Evolutionary conservation across 805 yeast genomes (phyloP).

Genomic region (Wickerhamiella nectarea): DNA sequence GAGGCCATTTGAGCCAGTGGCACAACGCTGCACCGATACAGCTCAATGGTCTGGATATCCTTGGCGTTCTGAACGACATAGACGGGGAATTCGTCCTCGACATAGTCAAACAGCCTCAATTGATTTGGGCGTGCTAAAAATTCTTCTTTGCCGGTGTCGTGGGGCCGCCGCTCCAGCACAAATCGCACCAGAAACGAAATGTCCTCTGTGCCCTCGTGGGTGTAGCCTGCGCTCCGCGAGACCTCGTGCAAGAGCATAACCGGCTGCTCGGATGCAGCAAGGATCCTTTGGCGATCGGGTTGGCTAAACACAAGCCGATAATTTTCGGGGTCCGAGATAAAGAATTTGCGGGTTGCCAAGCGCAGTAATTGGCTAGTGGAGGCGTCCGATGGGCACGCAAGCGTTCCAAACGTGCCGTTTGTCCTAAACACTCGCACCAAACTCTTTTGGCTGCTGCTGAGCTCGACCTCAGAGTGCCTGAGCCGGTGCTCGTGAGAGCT

Average conservation of each 20-base stretch:
- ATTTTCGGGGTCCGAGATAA: constrained; percentile 13
- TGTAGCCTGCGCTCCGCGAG: constrained; percentile 16
- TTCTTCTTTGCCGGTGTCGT: not conserved
- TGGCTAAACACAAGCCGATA: constrained; percentile 14
- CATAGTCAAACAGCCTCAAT: constrained; percentile 1
- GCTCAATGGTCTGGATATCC: constrained; percentile 1
- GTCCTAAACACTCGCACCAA: constrained; percentile 61
- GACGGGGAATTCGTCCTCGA: constrained; percentile 1
- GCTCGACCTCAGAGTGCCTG: constrained; percentile 7
- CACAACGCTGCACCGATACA: constrained; percentile 1
- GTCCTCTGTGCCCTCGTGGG: constrained; percentile 16
- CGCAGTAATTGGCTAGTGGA: constrained; percentile 62
- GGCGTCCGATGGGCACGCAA: constrained; percentile 66
- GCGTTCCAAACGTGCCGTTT: constrained; percentile 73
- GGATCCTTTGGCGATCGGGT: constrained; percentile 14
- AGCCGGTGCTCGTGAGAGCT: constrained; percentile 4
- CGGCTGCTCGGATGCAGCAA: constrained; percentile 12
- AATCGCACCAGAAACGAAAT: constrained; percentile 18
- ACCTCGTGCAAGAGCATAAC: constrained; percentile 11
- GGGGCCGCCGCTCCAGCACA: constrained; percentile 10
- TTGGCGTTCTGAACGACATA: not conserved
- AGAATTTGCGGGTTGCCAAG: constrained; percentile 59
- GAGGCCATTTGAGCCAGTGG: constrained; percentile 1
- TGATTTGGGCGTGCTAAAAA: not conserved
- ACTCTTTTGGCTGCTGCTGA: constrained; percentile 24